Evolutionary conservation across 768 basidiomycete genomes (phyloP).

Genomic region (Suillus variegatus): DNA sequence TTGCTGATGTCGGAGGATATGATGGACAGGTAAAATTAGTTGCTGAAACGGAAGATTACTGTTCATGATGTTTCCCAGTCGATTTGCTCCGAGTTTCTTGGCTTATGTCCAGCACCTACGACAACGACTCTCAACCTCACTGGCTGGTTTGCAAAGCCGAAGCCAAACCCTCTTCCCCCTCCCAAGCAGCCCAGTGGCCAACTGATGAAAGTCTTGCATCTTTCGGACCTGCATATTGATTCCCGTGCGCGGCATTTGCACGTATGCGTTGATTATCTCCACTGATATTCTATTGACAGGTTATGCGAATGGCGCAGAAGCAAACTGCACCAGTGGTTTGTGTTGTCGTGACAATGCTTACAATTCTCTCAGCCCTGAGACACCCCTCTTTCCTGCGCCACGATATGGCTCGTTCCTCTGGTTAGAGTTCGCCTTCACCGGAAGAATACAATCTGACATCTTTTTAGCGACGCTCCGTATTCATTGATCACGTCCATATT

Average conservation of each 20-base stretch:
- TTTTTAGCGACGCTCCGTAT: slow-evolving; percentile 59
- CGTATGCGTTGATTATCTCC: slow-evolving; percentile 3
- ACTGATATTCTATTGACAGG: slow-evolving; percentile 39
- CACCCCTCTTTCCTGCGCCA: slow-evolving; percentile 58
- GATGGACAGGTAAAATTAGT: slow-evolving; percentile 62
- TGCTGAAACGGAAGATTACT: not conserved
- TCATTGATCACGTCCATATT: slow-evolving; percentile 61
- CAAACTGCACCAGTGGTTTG: slow-evolving; percentile 64
- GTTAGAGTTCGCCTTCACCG: slow-evolving; percentile 29
- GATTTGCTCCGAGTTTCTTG: slow-evolving; percentile 61
- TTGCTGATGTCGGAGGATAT: slow-evolving; percentile 68
- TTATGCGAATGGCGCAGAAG: slow-evolving; percentile 68
- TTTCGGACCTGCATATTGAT: slow-evolving; percentile 80
- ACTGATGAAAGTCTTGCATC: slow-evolving; percentile 68
- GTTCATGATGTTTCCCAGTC: slow-evolving; percentile 35
- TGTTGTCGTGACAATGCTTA: slow-evolving; percentile 64
- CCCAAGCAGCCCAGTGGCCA: slow-evolving; percentile 62
- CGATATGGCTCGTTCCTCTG: slow-evolving; percentile 67
- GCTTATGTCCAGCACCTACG: slow-evolving; percentile 55
- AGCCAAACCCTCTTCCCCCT: slow-evolving; percentile 65
- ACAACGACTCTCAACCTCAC: slow-evolving; percentile 63
- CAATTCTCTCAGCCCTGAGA: slow-evolving; percentile 52
- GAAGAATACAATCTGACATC: slow-evolving; percentile 15
- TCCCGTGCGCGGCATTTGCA: slow-evolving; percentile 46
- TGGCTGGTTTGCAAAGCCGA: slow-evolving; percentile 75